Percentiles rank a stretch among this genome's conserved stretches.
phyloP scores from a whole-genome alignment of 2,329 filamentous ascomycete genomes.

The Zymoseptoria ardabiliae region DNA sequence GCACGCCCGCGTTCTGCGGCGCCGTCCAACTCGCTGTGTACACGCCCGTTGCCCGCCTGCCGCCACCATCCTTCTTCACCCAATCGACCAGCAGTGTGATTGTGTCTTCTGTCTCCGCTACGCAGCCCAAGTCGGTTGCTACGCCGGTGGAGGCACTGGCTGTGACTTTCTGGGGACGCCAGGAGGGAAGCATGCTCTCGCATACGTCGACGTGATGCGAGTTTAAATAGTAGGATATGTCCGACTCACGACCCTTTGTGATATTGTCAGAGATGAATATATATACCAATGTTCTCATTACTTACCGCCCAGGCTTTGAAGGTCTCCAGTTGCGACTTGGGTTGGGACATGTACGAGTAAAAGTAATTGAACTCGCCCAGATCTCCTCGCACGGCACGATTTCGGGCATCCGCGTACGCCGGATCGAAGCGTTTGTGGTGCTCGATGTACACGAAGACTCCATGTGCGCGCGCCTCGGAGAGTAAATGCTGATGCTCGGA shows the following conservation, averaged over 20 bases:
- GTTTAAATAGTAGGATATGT: slow-evolving; percentile 96
- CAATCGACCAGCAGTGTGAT: slow-evolving; percentile 87
- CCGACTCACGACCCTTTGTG: slow-evolving; percentile 79
- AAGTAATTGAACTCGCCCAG: slow-evolving; percentile 98
- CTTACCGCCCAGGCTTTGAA: slow-evolving; percentile 82
- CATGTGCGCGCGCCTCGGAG: slow-evolving; percentile 61
- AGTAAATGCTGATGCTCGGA: slow-evolving; percentile 72
- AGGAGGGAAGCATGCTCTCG: slow-evolving; percentile 78
- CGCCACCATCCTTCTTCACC: slow-evolving; percentile 61
- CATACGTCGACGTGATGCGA: slow-evolving; percentile 89
- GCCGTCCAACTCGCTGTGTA: slow-evolving; percentile 95
- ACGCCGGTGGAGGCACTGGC: slow-evolving; percentile 72
- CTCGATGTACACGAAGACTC: slow-evolving; percentile 87
- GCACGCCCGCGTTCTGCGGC: slow-evolving; percentile 85
- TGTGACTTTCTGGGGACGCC: slow-evolving; percentile 69
- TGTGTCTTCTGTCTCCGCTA: slow-evolving; percentile 78
- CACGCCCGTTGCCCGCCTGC: slow-evolving; percentile 72
- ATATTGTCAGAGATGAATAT: too few species aligned
- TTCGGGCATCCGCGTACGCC: slow-evolving; percentile 79
- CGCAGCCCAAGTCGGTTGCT: slow-evolving; percentile 71
- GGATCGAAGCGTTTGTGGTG: slow-evolving; percentile 97
- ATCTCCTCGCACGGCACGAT: slow-evolving; percentile 55
- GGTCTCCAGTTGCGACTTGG: slow-evolving; percentile 83
- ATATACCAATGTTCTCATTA: too few species aligned
- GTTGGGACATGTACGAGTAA: slow-evolving; percentile 93